Base-by-base conservation (phyloP, 78 protist species). In the Dictyostelium purpureum region DNA sequence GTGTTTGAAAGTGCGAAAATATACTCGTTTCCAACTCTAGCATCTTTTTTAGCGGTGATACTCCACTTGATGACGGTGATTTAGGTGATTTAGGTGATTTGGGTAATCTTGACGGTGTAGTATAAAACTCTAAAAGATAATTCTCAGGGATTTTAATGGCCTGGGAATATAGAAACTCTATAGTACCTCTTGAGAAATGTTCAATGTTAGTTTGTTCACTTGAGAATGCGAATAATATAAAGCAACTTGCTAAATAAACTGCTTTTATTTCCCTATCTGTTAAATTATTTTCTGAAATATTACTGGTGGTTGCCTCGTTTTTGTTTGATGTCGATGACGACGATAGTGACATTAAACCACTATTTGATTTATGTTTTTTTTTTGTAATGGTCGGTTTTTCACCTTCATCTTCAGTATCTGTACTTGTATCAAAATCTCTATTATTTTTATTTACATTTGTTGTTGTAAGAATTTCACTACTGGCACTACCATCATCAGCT, bases 71-170 rank as follows among this genome's bases (percentile, higher is more conserved):
- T 16, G 28, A 7, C 7, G 81, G 81, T 35, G 81, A 75, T 42
- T 51, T 73, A 10, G 91, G 81, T 43, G 91, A 59, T 21, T 73
- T 85, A 6, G 92, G 92, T 43, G 92, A 85, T 61, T 73, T 70
- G 6, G 92, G 92, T 45, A 85, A 18, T 47, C 61, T 85, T 3
- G 92, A 67, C 59, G 92, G 92, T 21, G 92, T 73, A 19, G 92
- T 73, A 73, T 71, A 85, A 33, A 71, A 85, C 6, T 85, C 92
- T 11, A 59, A 35, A 24, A 71, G 37, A 73, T 85, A 85, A 42
- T 85, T 85, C 1, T 85, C 92, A 5, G 92, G 92, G 7, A 85
- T 85, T 18, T 28, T 31, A 31, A 43, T 56, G 24, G 92, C 61
- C 21, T 73, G 80, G 33, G 40, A 21, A 18, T 56, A 42, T 7